Percentiles rank a stretch among this genome's conserved stretches.
Conservation (phyloP, 202 grass and related monocot species). For the Zoysia matrella region DNA sequence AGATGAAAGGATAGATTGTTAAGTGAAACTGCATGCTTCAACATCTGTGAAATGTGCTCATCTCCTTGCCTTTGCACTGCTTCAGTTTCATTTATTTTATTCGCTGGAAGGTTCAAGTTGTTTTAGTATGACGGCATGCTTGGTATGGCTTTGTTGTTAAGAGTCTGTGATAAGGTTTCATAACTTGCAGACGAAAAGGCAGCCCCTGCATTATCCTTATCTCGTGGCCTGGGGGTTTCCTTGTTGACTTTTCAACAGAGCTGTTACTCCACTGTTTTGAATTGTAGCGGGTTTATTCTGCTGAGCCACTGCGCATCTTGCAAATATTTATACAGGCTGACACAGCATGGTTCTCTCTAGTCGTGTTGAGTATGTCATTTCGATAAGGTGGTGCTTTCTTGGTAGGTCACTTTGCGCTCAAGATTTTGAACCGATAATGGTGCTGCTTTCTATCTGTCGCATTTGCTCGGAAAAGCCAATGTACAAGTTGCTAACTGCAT, state of each 20-base stretch:
- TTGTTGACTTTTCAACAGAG: background rate
- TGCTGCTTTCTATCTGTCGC: constrained; percentile 24
- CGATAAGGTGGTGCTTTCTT: constrained; percentile 27
- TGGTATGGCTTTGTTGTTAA: background rate
- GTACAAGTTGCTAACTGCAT: background rate
- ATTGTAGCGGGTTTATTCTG: constrained; percentile 14
- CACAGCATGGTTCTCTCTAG: background rate
- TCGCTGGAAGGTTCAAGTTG: background rate
- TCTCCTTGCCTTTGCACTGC: background rate
- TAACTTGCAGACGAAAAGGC: background rate
- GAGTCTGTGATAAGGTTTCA: background rate
- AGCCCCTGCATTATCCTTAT: too few species aligned
- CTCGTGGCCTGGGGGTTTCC: background rate
- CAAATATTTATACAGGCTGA: constrained; percentile 17
- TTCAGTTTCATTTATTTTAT: constrained; percentile 5
- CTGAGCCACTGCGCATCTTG: constrained; percentile 5
- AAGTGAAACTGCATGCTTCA: constrained; percentile 32
- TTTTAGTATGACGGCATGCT: background rate
- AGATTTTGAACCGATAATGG: background rate
- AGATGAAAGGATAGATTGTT: constrained; percentile 31
- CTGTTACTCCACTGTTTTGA: constrained; percentile 12
- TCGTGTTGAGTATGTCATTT: constrained; percentile 22
- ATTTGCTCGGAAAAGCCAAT: constrained; percentile 19
- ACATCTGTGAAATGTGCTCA: constrained; percentile 13
- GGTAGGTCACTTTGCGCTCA: background rate